Evolutionary conservation across 139 green algal species (phyloP).

Genomic region (Pseudopediastrum boryanum): DNA sequence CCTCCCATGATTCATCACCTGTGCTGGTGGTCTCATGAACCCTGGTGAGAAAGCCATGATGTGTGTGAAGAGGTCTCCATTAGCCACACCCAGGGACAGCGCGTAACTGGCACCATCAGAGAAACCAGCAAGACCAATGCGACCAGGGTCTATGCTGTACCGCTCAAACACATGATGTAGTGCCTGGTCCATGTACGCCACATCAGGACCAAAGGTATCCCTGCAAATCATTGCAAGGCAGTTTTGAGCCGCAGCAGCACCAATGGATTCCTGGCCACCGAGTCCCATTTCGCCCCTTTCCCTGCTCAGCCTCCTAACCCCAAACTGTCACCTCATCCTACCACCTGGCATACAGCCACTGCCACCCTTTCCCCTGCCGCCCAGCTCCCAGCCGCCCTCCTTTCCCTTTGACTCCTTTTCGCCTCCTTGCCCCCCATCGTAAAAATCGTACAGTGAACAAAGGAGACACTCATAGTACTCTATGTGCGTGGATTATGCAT

Average conservation of each 20-base stretch:
- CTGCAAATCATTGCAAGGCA: not conserved
- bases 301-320: not conserved
- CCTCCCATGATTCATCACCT: too few species aligned
- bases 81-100: slow-evolving; percentile 47
- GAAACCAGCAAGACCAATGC: slow-evolving; percentile 39
- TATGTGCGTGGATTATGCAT: not conserved
- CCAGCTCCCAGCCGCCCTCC: not conserved
- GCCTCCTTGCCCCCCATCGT: too few species aligned
- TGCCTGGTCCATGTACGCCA: slow-evolving; percentile 33
- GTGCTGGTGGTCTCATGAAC: slow-evolving; percentile 42
- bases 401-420: not conserved
- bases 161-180: slow-evolving; percentile 23
- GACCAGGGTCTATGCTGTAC: slow-evolving; percentile 19
- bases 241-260: too few species aligned
- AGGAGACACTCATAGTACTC: not conserved
- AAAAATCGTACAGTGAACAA: not conserved
- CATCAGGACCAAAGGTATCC: slow-evolving; percentile 42
- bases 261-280: not conserved
- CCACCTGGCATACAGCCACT: not conserved
- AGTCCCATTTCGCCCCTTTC: not conserved
- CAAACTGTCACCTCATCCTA: not conserved
- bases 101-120: slow-evolving; percentile 57
- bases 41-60: slow-evolving; percentile 53
- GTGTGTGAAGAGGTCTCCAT: slow-evolving; percentile 56
- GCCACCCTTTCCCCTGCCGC: not conserved